These are phyloP conservation scores for Pestalotiopsis sp. DNA, from an alignment of 2,329 filamentous ascomycete species.

Conservation along the genomic window DNA sequence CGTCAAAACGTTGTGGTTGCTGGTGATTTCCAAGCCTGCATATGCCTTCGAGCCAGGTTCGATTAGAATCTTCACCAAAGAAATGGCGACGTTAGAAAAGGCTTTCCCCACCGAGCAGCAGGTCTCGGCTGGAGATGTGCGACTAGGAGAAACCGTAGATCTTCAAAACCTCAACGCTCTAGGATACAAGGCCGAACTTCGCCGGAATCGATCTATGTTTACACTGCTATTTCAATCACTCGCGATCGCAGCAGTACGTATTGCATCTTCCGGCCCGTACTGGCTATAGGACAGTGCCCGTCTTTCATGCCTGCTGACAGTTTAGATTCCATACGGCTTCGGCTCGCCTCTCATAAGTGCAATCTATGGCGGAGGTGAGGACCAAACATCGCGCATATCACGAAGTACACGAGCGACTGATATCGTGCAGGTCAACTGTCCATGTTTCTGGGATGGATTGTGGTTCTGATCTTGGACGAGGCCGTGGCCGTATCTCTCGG, in stretches of 20 bases:
- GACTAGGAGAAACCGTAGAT: slow-evolving; percentile 13
- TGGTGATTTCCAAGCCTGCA: not conserved
- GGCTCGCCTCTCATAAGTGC: slow-evolving; percentile 37
- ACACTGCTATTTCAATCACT: slow-evolving; percentile 62
- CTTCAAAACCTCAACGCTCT: slow-evolving; percentile 34
- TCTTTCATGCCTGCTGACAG: not conserved
- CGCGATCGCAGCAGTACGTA: slow-evolving; percentile 53
- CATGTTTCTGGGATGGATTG: slow-evolving; percentile 58
- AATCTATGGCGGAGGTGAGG: slow-evolving; percentile 37
- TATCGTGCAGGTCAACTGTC: slow-evolving; percentile 44
- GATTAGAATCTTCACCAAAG: not conserved
- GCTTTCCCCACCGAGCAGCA: not conserved
- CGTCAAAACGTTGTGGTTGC: not conserved
- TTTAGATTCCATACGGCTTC: slow-evolving; percentile 52
- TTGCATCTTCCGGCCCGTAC: not conserved
- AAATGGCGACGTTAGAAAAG: not conserved
- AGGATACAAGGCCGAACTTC: slow-evolving; percentile 59
- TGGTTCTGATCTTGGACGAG: slow-evolving; percentile 53
- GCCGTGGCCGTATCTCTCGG: slow-evolving; percentile 50
- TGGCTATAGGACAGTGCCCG: not conserved
- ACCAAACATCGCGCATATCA: not conserved
- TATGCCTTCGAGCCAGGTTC: not conserved
- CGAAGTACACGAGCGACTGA: slow-evolving; percentile 3
- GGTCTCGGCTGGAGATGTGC: slow-evolving; percentile 23
- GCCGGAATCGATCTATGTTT: slow-evolving; percentile 58